Evolutionary conservation across 148 eudicot genomes (phyloP), one percentile per base, ranked within the genome.

Genomic region (Limonium bicolor): DNA sequence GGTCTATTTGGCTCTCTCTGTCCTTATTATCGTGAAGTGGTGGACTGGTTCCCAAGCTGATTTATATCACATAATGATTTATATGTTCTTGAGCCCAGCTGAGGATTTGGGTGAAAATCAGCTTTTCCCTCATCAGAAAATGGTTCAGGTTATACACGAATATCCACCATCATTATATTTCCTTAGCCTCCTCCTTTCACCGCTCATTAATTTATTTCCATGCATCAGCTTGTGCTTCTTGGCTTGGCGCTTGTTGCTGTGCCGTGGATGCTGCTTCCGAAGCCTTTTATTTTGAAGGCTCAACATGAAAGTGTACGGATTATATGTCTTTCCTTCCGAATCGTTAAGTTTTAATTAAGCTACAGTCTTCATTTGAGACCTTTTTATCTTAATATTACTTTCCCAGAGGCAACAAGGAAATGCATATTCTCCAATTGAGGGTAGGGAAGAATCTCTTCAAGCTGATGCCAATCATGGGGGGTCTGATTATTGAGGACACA

Each of bases 181-280:
- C n/a, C n/a, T n/a, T n/a, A n/a, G n/a, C n/a, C n/a, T n/a, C n/a
- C n/a, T n/a, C n/a, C n/a, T n/a, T n/a, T n/a, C n/a, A n/a, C n/a
- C n/a, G n/a, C n/a, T n/a, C n/a, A n/a, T n/a, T n/a, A n/a, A n/a
- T n/a, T n/a, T n/a, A n/a, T n/a, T 20, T 47, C 13, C 22, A 7
- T 58, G 22, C 7, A 20, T 41, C 38, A 25, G 35, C 47, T 45
- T 46, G 16, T 77, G 41, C 72, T 90, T 72, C 63, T 90, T 64
- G 54, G 75, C 46, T 47, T 63, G 38, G 97, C 95, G 37, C 20
- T 90, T 33, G 39, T 90, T 60, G 97, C 95, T 15, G 97, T 82
- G 61, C 95, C 97, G 59, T 90, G 97, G 97, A 90, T 90, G 94
- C 97, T 90, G 37, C 80, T 90, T 53, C 97, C 97, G 20, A 90